Evolutionary conservation across 2,329 filamentous ascomycete species (phyloP).

Genomic region (Blastomyces percursus): DNA sequence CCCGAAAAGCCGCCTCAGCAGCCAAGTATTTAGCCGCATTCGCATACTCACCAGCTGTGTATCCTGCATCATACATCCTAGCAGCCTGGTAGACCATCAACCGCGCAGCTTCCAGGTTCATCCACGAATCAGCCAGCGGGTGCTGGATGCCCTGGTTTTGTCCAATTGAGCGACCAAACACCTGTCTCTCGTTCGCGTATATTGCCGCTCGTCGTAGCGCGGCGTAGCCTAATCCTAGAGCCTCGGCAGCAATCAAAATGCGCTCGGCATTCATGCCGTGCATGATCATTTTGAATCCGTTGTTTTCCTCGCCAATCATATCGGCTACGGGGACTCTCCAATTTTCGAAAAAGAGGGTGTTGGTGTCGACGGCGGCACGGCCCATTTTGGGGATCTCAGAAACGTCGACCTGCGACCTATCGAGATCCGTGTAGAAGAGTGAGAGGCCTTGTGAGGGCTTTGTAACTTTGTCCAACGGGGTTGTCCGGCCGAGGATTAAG

Average conservation of each 20-base stretch:
- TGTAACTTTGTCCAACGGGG: conserved; percentile 31
- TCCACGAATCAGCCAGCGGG: conserved; percentile 48
- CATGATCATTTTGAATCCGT: conserved; percentile 37
- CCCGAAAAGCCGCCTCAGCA: conserved; percentile 49
- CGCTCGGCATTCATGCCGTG: conserved; percentile 32
- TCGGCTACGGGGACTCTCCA: conserved; percentile 33
- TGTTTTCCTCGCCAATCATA: conserved; percentile 33
- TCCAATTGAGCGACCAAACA: conserved; percentile 48
- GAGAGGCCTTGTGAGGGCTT: conserved; percentile 36
- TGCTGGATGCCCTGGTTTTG: conserved; percentile 51
- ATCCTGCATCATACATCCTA: conserved; percentile 45
- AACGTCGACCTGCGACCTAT: conserved; percentile 28
- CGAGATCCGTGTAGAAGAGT: conserved; percentile 37
- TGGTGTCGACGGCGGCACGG: conserved; percentile 35
- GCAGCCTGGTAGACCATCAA: conserved; percentile 51
- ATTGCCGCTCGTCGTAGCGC: conserved; percentile 33
- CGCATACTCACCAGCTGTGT: conserved; percentile 44
- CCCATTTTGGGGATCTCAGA: conserved; percentile 40
- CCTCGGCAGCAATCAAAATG: conserved; percentile 30
- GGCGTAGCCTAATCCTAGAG: conserved; percentile 37
- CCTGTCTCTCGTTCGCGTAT: conserved; percentile 41
- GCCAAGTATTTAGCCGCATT: conserved; percentile 49
- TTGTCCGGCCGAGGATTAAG: conserved; percentile 34
- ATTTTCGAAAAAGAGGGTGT: conserved; percentile 35
- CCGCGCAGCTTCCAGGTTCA: conserved; percentile 51